A percentile compares a stretch with the other conserved stretches of the same genome.
Evolutionary conservation across 2,329 filamentous ascomycete species (phyloP).

Genomic region (Thielaviopsis euricoi): DNA sequence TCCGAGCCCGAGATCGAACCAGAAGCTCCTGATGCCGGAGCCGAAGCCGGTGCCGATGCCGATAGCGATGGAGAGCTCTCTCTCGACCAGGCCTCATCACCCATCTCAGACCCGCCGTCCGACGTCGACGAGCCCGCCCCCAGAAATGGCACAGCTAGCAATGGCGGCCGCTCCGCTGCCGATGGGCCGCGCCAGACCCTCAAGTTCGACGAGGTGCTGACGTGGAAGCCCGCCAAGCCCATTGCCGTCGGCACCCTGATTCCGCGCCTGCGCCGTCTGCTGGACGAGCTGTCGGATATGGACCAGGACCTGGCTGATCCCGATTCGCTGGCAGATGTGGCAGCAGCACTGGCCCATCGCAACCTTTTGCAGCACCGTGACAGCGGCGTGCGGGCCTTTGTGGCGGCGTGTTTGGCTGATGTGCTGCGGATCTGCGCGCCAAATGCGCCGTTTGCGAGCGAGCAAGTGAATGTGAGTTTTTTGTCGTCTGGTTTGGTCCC

Average conservation of each 20-base stretch:
- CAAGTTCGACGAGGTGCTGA: constrained; percentile 69
- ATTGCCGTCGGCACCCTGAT: constrained; percentile 74
- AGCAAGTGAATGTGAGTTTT: constrained; percentile 68
- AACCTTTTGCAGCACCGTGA: constrained; percentile 85
- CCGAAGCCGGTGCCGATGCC: background rate
- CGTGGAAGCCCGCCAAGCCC: constrained; percentile 81
- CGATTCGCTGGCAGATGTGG: constrained; percentile 68
- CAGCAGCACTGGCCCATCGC: constrained; percentile 66
- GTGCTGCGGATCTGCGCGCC: constrained; percentile 85
- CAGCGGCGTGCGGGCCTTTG: constrained; percentile 77
- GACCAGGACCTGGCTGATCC: constrained; percentile 77
- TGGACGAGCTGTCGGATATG: constrained; percentile 66
- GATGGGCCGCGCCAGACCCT: constrained; percentile 26
- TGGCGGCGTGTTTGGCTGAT: constrained; percentile 80
- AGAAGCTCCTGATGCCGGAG: constrained; percentile 1
- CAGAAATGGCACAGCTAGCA: background rate
- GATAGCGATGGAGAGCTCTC: background rate
- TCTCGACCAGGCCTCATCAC: constrained; percentile 8
- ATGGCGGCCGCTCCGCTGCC: constrained; percentile 16
- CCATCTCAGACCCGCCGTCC: constrained; percentile 11
- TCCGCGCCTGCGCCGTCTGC: constrained; percentile 61
- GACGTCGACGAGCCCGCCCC: constrained; percentile 8
- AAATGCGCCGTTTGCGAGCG: constrained; percentile 79
- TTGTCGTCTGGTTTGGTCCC: background rate
- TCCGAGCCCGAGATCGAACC: constrained; percentile 9